Conservation (phyloP, 352 stramenopile species). For the Globisporangium alternatum region DNA sequence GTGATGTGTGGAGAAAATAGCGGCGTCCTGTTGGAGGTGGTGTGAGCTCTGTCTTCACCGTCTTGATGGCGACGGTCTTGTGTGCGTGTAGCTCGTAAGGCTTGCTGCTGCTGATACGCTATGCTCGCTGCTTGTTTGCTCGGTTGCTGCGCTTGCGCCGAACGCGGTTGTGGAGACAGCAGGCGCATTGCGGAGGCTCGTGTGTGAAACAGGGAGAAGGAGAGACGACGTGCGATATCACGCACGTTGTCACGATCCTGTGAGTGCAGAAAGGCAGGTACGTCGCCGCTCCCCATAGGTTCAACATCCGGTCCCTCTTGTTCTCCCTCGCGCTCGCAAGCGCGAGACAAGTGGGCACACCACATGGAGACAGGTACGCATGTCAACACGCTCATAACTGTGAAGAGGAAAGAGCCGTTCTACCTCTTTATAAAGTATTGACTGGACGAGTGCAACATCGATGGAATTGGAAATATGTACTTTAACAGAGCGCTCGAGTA, state of each 20-base stretch:
- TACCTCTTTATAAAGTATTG: background rate
- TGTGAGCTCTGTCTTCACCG: background rate
- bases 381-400: background rate
- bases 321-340: background rate
- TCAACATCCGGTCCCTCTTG: background rate
- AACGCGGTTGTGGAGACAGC: constrained; percentile 6
- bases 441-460: background rate
- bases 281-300: constrained; percentile 1
- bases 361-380: no score
- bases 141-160: background rate
- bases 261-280: background rate
- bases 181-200: background rate
- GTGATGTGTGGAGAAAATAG: background rate
- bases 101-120: background rate
- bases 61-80: background rate
- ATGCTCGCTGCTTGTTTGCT: background rate
- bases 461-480: background rate
- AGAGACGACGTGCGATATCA: constrained; percentile 1
- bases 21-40: background rate
- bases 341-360: constrained; percentile 6
- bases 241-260: background rate
- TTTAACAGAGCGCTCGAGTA: background rate
- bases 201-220: constrained; percentile 5
- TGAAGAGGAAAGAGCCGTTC: background rate
- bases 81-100: background rate